Base-by-base conservation (phyloP, 2,329 filamentous ascomycete species). In the Didymella sp. region DNA sequence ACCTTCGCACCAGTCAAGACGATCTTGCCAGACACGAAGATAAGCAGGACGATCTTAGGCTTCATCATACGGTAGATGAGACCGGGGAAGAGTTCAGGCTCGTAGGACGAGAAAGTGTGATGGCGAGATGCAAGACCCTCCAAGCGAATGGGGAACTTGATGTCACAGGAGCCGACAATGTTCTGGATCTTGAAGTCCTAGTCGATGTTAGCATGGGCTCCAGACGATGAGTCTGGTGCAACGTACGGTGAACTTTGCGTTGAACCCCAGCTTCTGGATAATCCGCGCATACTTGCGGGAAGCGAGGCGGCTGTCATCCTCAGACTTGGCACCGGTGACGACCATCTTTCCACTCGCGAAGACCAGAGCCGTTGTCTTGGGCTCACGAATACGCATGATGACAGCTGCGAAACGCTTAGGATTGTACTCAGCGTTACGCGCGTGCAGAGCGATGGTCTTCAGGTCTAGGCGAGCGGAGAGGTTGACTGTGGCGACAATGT, bases 21-120 rank as follows among this genome's bases (percentile, higher is more conserved):
- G 61, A 98, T 98, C 85, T 98, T 98, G 74, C 94, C 95, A 73
- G 90, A 95, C 72, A 98, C 94, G 82, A 98, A 98, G 78, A 99
- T 97, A 74, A 98, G 83, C 24, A 98, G 87, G 51, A 98, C 94
- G 68, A 98, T 96, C 87, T 98, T 98, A 19, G 95, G 95, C 84
- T 98, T 98, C 84, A 98, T 97, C 95, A 99, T 99, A 77, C 95
- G 92, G 81, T 99, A 99, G 81, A 99, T 99, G 49, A 99, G 88
- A 87, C 95, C 95, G 73, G 95, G 95, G 86, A 98, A 99, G 77
- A 99, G 79, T 77, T 99, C 95, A 67, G 95, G 95, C 79, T 99
- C 95, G 79, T 99, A 99, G 56, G 93, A 97, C 37, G 70, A 73
- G 73, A 98, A 99, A 82, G 96, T 96, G 84, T 98, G 94, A 85